Conservation (phyloP, 2,329 filamentous ascomycete species). For the Aspergillus neotritici region DNA sequence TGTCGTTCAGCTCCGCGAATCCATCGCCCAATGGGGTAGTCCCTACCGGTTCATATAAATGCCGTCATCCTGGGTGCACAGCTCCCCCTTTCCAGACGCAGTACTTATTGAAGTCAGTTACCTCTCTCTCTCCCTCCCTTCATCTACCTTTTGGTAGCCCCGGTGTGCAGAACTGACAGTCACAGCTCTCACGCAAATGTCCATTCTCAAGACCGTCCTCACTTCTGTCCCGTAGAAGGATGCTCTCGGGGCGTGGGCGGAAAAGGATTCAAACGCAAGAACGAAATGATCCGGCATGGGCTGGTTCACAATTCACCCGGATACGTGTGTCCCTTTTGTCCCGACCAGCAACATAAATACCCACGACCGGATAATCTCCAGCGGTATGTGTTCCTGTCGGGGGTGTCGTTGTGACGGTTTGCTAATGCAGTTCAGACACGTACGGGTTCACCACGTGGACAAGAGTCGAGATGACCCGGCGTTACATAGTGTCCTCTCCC, state of each 20-base stretch:
- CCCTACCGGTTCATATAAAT: constrained; percentile 43
- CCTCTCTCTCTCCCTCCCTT: background rate
- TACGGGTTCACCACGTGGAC: constrained; percentile 84
- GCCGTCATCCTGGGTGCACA: constrained; percentile 52
- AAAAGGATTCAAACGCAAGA: constrained; percentile 63
- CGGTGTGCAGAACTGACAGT: constrained; percentile 4
- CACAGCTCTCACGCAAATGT: constrained; percentile 52
- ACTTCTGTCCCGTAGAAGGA: constrained; percentile 56
- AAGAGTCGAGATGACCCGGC: constrained; percentile 80
- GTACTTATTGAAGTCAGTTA: constrained; percentile 58
- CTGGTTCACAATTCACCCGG: constrained; percentile 91
- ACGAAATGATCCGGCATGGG: constrained; percentile 69
- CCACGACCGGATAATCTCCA: constrained; percentile 93
- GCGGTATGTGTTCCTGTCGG: constrained; percentile 53
- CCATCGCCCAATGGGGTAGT: constrained; percentile 22
- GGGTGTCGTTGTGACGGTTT: background rate
- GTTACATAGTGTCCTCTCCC: constrained; percentile 76
- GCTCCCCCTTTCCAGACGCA: constrained; percentile 59
- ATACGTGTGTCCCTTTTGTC: constrained; percentile 94
- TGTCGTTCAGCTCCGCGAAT: constrained; percentile 14
- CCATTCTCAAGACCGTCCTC: constrained; percentile 57
- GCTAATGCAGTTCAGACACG: constrained; percentile 58
- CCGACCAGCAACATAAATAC: constrained; percentile 88
- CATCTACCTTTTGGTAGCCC: background rate
- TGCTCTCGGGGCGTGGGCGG: constrained; percentile 58